These are phyloP conservation scores for Solanum tarapatanum DNA, from an alignment of 257 asterid genomes.

Conservation along the genomic window DNA sequence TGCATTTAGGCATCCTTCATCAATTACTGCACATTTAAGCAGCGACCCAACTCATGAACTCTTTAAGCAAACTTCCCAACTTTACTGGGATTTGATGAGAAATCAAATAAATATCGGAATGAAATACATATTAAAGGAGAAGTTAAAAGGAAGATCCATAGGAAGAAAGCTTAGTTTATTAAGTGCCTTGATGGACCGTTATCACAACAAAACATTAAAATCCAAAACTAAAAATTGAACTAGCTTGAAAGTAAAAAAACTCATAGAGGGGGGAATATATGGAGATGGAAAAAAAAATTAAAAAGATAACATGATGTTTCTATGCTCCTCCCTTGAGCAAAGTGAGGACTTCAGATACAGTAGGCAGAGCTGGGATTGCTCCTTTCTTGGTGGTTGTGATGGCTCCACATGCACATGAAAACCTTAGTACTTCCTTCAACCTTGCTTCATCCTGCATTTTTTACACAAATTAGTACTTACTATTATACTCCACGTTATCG, in stretches of 20 bases:
- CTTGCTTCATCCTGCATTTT: slow-evolving; percentile 49
- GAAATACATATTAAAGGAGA: neutral
- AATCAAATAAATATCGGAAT: neutral
- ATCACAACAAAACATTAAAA: neutral
- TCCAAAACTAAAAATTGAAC: neutral
- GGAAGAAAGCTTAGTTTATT: neutral
- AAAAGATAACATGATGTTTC: neutral
- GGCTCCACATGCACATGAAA: slow-evolving; percentile 93
- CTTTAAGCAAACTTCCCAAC: neutral
- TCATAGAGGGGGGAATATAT: neutral
- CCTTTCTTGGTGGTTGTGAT: slow-evolving; percentile 93
- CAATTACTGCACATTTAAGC: neutral
- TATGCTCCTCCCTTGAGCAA: slow-evolving; percentile 17
- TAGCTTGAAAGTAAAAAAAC: neutral
- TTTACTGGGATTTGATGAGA: neutral
- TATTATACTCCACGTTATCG: neutral
- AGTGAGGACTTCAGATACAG: slow-evolving; percentile 36
- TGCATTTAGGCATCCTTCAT: neutral
- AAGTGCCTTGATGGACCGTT: neutral
- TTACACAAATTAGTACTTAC: neutral
- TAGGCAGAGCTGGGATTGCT: slow-evolving; percentile 92
- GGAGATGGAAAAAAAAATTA: neutral
- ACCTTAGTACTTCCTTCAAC: slow-evolving; percentile 64
- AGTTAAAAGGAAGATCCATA: neutral
- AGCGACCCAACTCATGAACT: rapidly evolving